These are phyloP conservation scores for Pelargonium exstipulatum DNA, from an alignment of 441 rosid species.

Conservation along the genomic window DNA sequence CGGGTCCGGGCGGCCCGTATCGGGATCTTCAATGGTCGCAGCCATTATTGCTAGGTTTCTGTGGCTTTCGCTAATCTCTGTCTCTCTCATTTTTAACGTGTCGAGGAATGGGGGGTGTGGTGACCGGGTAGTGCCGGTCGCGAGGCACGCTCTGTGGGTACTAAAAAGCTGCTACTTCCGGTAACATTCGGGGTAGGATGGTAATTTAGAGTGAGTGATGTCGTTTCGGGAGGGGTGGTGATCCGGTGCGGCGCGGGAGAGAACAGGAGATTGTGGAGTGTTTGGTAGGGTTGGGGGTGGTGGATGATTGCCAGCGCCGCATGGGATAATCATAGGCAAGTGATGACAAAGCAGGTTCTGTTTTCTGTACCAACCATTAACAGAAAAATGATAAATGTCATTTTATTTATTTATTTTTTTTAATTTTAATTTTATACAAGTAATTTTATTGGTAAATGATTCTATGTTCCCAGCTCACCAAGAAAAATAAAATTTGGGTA, in stretches of 20 bases:
- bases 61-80: not conserved
- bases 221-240: not conserved
- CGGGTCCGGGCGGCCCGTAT: slow-evolving; percentile 23
- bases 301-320: not conserved
- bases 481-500: too few relatives aligned
- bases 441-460: too few relatives aligned
- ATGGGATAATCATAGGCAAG: too few relatives aligned
- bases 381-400: too few relatives aligned
- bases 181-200: not conserved
- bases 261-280: not conserved
- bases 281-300: not conserved
- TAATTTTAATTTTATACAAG: too few relatives aligned
- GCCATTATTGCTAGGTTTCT: not conserved
- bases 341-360: too few relatives aligned
- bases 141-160: too few relatives aligned
- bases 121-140: not conserved
- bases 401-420: too few relatives aligned
- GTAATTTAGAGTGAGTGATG: not conserved
- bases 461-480: too few relatives aligned
- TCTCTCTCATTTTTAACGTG: not conserved
- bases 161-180: too few relatives aligned
- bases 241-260: not conserved
- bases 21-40: slow-evolving; percentile 11
- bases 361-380: too few relatives aligned
- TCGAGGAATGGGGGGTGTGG: not conserved